Evolutionary conservation across 306 rosid species (phyloP).

Genomic region (Alnus glutinosa): DNA sequence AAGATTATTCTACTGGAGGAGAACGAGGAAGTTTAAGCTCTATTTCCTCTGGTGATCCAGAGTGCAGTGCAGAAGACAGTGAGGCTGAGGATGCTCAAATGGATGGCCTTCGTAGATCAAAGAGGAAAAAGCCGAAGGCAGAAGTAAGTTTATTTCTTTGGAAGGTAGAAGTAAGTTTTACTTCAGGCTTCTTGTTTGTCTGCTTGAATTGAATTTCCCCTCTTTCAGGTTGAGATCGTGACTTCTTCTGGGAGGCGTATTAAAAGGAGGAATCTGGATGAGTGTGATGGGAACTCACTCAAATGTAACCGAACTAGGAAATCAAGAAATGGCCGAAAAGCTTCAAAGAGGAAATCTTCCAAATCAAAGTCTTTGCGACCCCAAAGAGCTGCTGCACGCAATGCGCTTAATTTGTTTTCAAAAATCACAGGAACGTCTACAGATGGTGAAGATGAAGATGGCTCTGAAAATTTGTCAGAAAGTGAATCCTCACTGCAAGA

Average conservation of each 20-base stretch:
- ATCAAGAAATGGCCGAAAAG: conserved; percentile 57
- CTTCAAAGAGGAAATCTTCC: conserved; percentile 61
- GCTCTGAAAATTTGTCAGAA: conserved; percentile 65
- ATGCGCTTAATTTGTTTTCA: conserved; percentile 80
- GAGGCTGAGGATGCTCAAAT: conserved; percentile 58
- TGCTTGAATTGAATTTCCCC: conserved; percentile 32
- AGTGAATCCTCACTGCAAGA: conserved; percentile 75
- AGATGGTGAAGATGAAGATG: conserved; percentile 82
- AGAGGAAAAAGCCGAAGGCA: conserved; percentile 73
- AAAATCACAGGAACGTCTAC: conserved; percentile 75
- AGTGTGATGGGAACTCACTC: conserved; percentile 54
- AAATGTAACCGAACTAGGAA: conserved; percentile 54
- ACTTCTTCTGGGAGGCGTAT: conserved; percentile 98
- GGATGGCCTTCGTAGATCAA: conserved; percentile 74
- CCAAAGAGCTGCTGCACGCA: conserved; percentile 93
- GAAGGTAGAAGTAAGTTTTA: conserved; percentile 6
- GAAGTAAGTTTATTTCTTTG: conserved; percentile 57
- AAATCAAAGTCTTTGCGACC: conserved; percentile 85
- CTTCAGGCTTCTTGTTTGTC: conserved; percentile 1
- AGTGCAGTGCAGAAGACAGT: conserved; percentile 74
- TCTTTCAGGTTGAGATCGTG: conserved; percentile 67
- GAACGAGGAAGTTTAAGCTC: conserved; percentile 80
- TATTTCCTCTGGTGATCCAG: conserved; percentile 62
- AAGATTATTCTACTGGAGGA: conserved; percentile 68
- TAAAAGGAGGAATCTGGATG: conserved; percentile 89